Percentiles rank a stretch among this genome's conserved stretches.
Evolutionary conservation across 345 rosid genomes (phyloP).

Genomic region (Balakata baccata): DNA sequence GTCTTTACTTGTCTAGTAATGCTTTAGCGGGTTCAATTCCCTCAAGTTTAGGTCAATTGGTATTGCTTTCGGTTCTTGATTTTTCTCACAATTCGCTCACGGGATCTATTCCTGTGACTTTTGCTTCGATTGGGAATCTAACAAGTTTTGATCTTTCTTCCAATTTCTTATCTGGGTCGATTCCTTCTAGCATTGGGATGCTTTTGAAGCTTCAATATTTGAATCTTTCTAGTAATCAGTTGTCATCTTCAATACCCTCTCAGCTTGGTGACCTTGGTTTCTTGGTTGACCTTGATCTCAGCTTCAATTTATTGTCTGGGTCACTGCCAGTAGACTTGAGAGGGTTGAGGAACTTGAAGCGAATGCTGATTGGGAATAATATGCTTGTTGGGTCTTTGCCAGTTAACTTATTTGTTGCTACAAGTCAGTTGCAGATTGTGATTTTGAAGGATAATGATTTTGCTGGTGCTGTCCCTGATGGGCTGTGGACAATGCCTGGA

Average conservation of each 20-base stretch:
- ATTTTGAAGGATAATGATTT: constrained; percentile 52
- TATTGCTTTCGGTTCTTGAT: constrained; percentile 55
- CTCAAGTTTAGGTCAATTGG: constrained; percentile 52
- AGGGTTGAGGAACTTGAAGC: constrained; percentile 60
- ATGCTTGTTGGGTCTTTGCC: constrained; percentile 55
- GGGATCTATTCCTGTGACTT: constrained; percentile 68
- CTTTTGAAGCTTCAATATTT: constrained; percentile 52
- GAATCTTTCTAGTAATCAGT: constrained; percentile 70
- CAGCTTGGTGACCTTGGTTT: constrained; percentile 62
- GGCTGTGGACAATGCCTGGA: constrained; percentile 56
- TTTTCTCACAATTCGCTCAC: constrained; percentile 57
- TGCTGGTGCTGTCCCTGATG: constrained; percentile 51
- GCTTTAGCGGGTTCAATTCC: constrained; percentile 59
- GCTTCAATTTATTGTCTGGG: constrained; percentile 65
- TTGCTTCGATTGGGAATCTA: constrained; percentile 54
- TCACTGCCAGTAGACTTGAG: constrained; percentile 54
- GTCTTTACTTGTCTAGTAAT: constrained; percentile 61
- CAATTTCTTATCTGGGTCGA: constrained; percentile 58
- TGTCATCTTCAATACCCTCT: constrained; percentile 64
- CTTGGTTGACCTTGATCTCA: constrained; percentile 78
- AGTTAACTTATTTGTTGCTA: constrained; percentile 42
- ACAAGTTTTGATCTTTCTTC: constrained; percentile 67
- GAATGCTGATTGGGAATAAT: constrained; percentile 56
- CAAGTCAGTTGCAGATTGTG: constrained; percentile 57
- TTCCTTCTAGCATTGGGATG: constrained; percentile 57